Base-by-base conservation (phyloP, 139 green algal species). In the Deuterostichococcus epilithicus region DNA sequence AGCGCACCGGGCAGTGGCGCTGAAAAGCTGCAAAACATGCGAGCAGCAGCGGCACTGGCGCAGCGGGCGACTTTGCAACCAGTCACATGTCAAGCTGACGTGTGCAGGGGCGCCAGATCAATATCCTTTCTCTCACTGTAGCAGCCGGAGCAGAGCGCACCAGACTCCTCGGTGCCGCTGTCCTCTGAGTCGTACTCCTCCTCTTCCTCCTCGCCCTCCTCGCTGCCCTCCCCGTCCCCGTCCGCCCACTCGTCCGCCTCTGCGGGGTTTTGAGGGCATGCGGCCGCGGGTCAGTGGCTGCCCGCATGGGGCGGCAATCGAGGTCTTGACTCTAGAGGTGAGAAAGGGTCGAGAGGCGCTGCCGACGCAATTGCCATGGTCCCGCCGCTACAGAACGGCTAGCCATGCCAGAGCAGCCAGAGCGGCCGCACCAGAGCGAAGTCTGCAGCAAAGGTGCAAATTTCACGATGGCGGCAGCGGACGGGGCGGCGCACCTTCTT, bases 161-260 rank as follows among this genome's bases (percentile, higher is more conserved):
- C 81, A 3, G 39, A 75, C 72, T 88, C 83, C 74, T 90, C 86
- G 25, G 78, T 84, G 18, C 84, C 81, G 39, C 74, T 80, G 59
- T 90, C 86, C 13, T 90, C 86, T 13, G 35, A 81, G 66, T 87
- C 86, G 23, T 76, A 87, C 1, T 85, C 83, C 25, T 33, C 76
- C n/a, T 73, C 79, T 2, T 82, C 79, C 28, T 88, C 82, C 5
- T 82, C 80, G 34, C 78, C 80, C 30, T 86, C 83, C 32, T 81
- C 73, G 5, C 75, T 71, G 20, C 39, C 76, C 10, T 74, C 76
- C 63, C 68, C 79, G 52, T 68, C 75, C n/a, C 70, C 71, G 0
- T 78, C 76, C 3, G 44, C 47, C 4, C 72, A 72, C 23, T 73
- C 59, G 37, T 73, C 73, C 32, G 72, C 72, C 28, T 34, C 66